Base-by-base conservation (phyloP, 2,329 filamentous ascomycete genomes). In the Pseudogymnoascus sp. region DNA sequence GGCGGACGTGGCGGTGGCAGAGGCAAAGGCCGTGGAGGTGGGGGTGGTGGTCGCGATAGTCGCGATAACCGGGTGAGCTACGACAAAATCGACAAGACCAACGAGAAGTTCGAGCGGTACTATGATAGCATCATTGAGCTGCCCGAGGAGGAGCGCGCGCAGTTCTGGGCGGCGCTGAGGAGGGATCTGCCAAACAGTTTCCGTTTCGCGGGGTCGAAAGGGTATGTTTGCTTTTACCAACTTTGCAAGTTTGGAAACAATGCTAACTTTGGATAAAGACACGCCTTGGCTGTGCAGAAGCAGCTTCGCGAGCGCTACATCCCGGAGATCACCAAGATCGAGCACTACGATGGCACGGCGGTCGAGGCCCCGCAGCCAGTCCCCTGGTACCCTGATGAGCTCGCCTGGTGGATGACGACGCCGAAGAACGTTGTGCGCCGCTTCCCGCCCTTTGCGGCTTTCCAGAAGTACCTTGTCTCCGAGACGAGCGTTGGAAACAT, bases 401-500 rank as follows among this genome's bases (percentile, higher is more conserved):
- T 99, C 64, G 94, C 94, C 58, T 99, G 95, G 89, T 91, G 87
- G 75, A 97, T 97, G 91, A 96, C 92, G 50, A 97, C 93, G 5
- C 91, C 94, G 64, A 99, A 97, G 81, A 92, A 96, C 71, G 88
- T 97, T 66, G 84, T 99, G 64, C 88, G 94, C 69, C 92, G 92
- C 72, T 96, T 96, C 74, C 86, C 90, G 35, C 94, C 94, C 2
- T 99, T 99, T 73, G 87, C 91, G 58, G 88, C 90, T 28, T 97
- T 99, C 76, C 94, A 99, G 74, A 96, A 95, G 73, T 99, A 97
- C 78, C 82, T 99, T 58, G 94, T 99, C 58, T 95, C 93, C 59
- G 94, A 99, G 80, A 97, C 94, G 3, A 91, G 89, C 61, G 91
- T 97, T 20, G 94, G 94, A 69, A 99, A 97, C 74, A 97, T 99